Evolutionary conservation across 1,284 basidiomycete species (phyloP).

Genomic region (Austroboletus niveus): DNA sequence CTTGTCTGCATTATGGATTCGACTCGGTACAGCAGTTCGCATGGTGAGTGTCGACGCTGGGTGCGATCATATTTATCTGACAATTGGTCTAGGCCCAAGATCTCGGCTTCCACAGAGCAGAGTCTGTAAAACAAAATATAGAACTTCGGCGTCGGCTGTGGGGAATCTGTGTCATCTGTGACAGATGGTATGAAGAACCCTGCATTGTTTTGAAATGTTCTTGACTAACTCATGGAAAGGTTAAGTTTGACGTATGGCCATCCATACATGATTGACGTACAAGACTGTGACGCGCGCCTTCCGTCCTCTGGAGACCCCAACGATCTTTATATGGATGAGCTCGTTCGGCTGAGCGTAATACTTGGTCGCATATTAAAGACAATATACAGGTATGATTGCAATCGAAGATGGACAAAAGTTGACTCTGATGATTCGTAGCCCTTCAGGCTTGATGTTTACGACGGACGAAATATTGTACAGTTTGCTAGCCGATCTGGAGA

Average conservation of each 20-base stretch:
- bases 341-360: conserved; percentile 84
- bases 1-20: conserved; percentile 74
- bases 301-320: conserved; percentile 75
- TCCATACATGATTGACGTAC: conserved; percentile 89
- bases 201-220: not conserved
- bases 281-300: conserved; percentile 89
- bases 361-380: conserved; percentile 86
- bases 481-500: conserved; percentile 73
- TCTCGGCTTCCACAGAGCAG: conserved; percentile 85
- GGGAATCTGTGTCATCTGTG: conserved; percentile 88
- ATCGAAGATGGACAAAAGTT: not conserved
- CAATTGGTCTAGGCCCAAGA: conserved; percentile 73
- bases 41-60: conserved; percentile 59
- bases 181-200: conserved; percentile 69
- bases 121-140: conserved; percentile 74
- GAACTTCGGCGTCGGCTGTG: conserved; percentile 85
- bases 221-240: conserved; percentile 41
- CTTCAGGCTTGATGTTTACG: conserved; percentile 79
- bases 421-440: conserved; percentile 43
- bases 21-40: conserved; percentile 75
- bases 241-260: conserved; percentile 78
- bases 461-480: conserved; percentile 74
- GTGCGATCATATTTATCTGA: conserved; percentile 7
- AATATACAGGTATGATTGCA: conserved; percentile 69
- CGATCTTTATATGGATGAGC: conserved; percentile 79